Conservation (phyloP, 2,329 filamentous ascomycete genomes). For the Bipolaris gigantea region DNA sequence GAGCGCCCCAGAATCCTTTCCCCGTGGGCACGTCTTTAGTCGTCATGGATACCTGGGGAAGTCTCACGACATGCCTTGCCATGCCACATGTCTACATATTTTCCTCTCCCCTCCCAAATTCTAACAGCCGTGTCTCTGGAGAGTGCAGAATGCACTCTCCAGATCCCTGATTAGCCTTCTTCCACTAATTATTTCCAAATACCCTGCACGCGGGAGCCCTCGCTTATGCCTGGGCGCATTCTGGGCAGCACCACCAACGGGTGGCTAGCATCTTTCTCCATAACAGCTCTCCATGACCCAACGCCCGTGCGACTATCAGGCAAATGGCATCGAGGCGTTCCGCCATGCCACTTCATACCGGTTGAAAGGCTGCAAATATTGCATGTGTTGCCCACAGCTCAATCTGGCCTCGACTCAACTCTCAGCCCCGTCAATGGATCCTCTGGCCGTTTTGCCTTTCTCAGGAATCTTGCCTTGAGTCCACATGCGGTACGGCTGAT, state of each 20-base stretch:
- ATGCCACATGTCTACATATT: not conserved
- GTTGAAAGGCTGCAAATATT: conserved; percentile 10
- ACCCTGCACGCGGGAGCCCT: conserved; percentile 6
- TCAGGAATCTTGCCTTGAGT: not conserved
- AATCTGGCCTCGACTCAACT: not conserved
- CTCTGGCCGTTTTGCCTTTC: conserved; percentile 5
- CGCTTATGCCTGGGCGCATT: conserved; percentile 8
- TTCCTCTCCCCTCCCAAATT: not conserved
- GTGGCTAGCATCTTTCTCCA: conserved; percentile 4
- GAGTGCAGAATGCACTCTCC: conserved; percentile 5
- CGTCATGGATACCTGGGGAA: conserved; percentile 6
- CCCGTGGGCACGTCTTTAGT: conserved; percentile 4
- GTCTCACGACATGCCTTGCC: not conserved
- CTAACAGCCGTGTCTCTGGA: not conserved
- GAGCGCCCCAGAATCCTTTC: conserved; percentile 8
- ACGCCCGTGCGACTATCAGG: not conserved
- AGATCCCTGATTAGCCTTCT: conserved; percentile 5
- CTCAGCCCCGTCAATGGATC: not conserved
- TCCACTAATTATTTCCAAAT: not conserved
- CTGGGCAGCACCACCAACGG: conserved; percentile 7
- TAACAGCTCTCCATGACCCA: conserved; percentile 5
- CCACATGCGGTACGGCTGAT: conserved; percentile 7
- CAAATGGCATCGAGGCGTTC: not conserved
- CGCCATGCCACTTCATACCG: not conserved
- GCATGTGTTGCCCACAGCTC: conserved; percentile 1